Percentiles rank a stretch among this genome's conserved stretches.
These are phyloP conservation scores for Lactifluus echinatus DNA, from an alignment of 768 basidiomycete species.

Conservation along the genomic window DNA sequence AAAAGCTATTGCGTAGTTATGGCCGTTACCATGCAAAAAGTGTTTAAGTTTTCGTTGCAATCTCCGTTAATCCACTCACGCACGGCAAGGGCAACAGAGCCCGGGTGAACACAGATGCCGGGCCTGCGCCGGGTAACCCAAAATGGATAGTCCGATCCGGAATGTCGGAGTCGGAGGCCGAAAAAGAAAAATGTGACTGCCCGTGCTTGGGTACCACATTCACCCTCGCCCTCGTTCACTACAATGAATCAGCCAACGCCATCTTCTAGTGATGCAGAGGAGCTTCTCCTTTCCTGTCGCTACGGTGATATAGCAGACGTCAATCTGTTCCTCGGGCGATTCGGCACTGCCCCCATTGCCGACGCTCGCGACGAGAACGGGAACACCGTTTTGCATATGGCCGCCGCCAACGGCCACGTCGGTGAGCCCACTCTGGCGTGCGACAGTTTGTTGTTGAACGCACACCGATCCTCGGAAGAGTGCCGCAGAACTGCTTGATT, in stretches of 20 bases:
- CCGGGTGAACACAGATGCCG: not conserved
- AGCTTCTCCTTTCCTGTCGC: slow-evolving; percentile 74
- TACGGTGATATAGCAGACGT: slow-evolving; percentile 85
- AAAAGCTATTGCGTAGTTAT: too few relatives aligned
- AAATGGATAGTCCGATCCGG: not conserved
- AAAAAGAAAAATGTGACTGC: not conserved
- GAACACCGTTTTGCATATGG: slow-evolving; percentile 82
- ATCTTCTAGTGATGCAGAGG: slow-evolving; percentile 46
- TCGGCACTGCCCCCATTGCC: slow-evolving; percentile 42
- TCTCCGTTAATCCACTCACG: too few relatives aligned
- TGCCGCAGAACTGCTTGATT: slow-evolving; percentile 61
- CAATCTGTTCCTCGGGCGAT: slow-evolving; percentile 50
- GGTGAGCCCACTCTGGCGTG: slow-evolving; percentile 39
- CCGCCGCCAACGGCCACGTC: slow-evolving; percentile 78
- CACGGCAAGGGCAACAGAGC: too few relatives aligned
- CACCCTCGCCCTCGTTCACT: not conserved
- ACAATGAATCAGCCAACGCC: slow-evolving; percentile 18
- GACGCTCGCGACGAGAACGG: slow-evolving; percentile 61
- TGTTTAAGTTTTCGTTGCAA: too few relatives aligned
- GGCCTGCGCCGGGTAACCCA: not conserved
- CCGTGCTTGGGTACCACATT: too few relatives aligned
- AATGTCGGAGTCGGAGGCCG: not conserved
- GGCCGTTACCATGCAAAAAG: too few relatives aligned
- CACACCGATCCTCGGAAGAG: slow-evolving; percentile 39
- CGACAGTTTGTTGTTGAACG: not conserved